Evolutionary conservation across 2,329 filamentous ascomycete species (phyloP), one percentile per base, ranked within the genome.

Genomic region (Aspergillus persii): DNA sequence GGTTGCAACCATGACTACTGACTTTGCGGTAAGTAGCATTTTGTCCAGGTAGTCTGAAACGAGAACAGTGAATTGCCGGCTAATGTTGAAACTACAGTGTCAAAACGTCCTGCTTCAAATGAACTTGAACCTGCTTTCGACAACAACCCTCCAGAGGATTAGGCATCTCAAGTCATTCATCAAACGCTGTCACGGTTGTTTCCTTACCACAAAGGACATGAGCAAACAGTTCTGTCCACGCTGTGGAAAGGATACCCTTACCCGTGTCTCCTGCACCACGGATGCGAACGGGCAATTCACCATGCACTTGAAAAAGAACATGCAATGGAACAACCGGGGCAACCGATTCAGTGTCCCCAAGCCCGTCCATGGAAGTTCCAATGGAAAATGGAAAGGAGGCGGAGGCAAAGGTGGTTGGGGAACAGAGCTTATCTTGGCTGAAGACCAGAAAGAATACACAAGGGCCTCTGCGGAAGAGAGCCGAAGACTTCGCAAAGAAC

Each of bases 31-130:
- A 91, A 60, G 74, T 68, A 48, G 29, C 48, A 2, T 8, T 12
- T 2, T 11, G 27, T n/a, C 27, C 12, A 41, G 36, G 6, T 23
- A 23, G 18, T 23, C 15, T 23, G 23, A 39, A 50, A 29, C 4
- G 15, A 6, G 29, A 18, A 8, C 36, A 15, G 27, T 23, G 18
- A 26, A 26, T 47, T 54, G 52, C 54, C n/a, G 5, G 23, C 18
- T 23, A 23, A 23, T 23, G 18, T 23, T 23, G 8, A 46, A 18
- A 31, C 50, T 15, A n/a, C 33, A 76, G 74, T 76, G 74, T 56
- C 94, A 98, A 79, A 98, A 98, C 74, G 92, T 98, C 7, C 85
- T 95, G 2, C 84, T 99, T 4, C 91, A 96, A 67, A 96, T 98
- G 81, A 96, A 97, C 78, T 85, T 99, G 52, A 91, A 95, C 72